Evolutionary conservation across 768 basidiomycete species (phyloP).

Genomic region (Podaxis sp.): DNA sequence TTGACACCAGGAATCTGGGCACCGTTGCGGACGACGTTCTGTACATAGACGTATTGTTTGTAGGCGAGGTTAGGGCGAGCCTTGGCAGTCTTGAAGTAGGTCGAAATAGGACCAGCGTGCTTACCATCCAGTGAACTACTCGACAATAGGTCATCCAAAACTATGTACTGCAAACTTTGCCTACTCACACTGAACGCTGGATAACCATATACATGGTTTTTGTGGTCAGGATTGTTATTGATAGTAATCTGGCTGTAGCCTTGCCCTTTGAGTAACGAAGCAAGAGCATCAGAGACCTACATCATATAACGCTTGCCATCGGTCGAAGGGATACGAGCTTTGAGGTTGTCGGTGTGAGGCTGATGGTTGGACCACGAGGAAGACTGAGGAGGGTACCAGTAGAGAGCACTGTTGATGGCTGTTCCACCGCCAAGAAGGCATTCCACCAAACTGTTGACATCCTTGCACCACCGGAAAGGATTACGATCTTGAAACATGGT

Average conservation of each 20-base stretch:
- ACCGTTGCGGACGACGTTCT: conserved; percentile 53
- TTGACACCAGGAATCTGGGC: conserved; percentile 52
- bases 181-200: conserved; percentile 34
- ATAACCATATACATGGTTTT: conserved; percentile 58
- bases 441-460: conserved; percentile 58
- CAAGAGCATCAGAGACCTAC: conserved; percentile 40
- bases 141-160: neutral
- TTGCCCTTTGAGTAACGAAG: conserved; percentile 38
- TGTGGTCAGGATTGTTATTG: conserved; percentile 50
- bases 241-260: conserved; percentile 51
- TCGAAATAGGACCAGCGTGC: conserved; percentile 53
- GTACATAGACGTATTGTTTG: conserved; percentile 43
- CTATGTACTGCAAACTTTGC: neutral
- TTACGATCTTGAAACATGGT: conserved; percentile 57
- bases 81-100: conserved; percentile 53
- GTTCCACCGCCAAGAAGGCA: conserved; percentile 63
- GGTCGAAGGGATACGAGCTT: conserved; percentile 46
- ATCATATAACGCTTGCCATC: conserved; percentile 57
- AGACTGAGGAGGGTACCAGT: conserved; percentile 53
- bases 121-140: conserved; percentile 39
- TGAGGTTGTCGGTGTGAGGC: conserved; percentile 42
- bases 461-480: conserved; percentile 64
- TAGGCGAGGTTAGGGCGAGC: conserved; percentile 48
- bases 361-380: conserved; percentile 47
- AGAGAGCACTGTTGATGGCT: conserved; percentile 58